These are phyloP conservation scores for Chlorella sp. DNA, from an alignment of 139 green algal species.

Conservation along the genomic window DNA sequence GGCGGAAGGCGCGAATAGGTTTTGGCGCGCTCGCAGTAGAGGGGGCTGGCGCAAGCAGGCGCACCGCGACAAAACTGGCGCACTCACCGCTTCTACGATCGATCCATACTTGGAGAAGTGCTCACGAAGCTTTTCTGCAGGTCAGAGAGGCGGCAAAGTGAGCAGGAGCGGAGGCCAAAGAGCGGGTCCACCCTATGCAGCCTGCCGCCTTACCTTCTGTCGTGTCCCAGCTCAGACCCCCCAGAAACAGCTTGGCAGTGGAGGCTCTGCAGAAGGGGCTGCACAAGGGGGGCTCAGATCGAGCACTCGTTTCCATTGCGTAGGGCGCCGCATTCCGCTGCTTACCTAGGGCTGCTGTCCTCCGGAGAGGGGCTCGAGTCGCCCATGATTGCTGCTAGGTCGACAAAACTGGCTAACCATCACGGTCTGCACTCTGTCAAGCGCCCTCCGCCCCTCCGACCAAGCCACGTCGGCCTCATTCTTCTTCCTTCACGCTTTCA, in stretches of 20 bases:
- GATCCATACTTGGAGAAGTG: constrained; percentile 80
- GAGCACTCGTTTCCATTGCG: too few species aligned
- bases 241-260: constrained; percentile 75
- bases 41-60: background rate
- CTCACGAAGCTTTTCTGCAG: constrained; percentile 69
- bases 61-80: background rate
- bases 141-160: background rate
- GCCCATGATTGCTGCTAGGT: too few species aligned
- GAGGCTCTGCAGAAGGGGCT: background rate
- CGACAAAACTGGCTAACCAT: too few species aligned
- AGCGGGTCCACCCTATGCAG: background rate
- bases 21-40: background rate
- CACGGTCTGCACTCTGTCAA: too few species aligned
- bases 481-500: too few species aligned
- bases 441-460: too few species aligned
- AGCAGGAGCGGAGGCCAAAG: background rate
- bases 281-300: too few species aligned
- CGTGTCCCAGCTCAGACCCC: constrained; percentile 74
- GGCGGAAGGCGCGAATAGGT: background rate
- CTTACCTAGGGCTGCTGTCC: too few species aligned
- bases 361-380: background rate
- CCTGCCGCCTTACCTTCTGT: constrained; percentile 63
- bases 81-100: constrained; percentile 73
- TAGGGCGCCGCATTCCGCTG: too few species aligned
- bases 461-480: too few species aligned